Evolutionary conservation across 176 grass and related monocot species (phyloP), one percentile per base, ranked within the genome.

Genomic region (Thalia dealbata): DNA sequence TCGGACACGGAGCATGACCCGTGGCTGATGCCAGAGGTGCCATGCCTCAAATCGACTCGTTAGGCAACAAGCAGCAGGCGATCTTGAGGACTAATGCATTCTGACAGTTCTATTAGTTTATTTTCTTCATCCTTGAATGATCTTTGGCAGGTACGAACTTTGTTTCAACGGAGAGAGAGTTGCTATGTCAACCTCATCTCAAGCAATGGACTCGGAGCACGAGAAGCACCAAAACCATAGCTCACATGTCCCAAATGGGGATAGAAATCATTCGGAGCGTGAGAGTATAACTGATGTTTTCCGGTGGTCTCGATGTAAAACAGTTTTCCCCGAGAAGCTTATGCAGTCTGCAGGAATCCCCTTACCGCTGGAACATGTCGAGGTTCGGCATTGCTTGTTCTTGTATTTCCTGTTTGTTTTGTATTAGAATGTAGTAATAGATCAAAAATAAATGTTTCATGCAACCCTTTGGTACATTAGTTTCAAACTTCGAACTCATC

Each of bases 251-350:
- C 89, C 88, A 74, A 97, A 90, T 69, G 93, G 93, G 51, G 87
- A 85, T 54, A 88, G 60, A 81, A 41, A 50, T 28, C 67, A 28
- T 0, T 48, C 73, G 32, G 89, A 97, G 8, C 78, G 82, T 65
- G 93, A 90, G 70, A 79, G 59, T 35, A 62, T 84, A 19, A 79
- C 78, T 7, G 95, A 97, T 81, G 69, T 80, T 64, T 97, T 97
- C 75, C 73, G 95, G 14, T 97, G 87, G 90, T 85, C 95, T 21
- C 87, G 95, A 0, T 97, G 95, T 64, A 97, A 86, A 87, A 97
- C 86, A 68, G 76, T 67, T 29, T 77, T 92, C 66, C 87, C 95
- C 14, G 89, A 97, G 73, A 76, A 28, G 43, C 78, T 80, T 19
- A 97, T 92, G 81, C 70, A 81, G 16, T 88, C 87, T 0, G 58